A percentile compares a stretch with the other conserved stretches of the same genome.
phyloP scores from a whole-genome alignment of 306 rosid genomes.

The Erythrophleum fordii region DNA sequence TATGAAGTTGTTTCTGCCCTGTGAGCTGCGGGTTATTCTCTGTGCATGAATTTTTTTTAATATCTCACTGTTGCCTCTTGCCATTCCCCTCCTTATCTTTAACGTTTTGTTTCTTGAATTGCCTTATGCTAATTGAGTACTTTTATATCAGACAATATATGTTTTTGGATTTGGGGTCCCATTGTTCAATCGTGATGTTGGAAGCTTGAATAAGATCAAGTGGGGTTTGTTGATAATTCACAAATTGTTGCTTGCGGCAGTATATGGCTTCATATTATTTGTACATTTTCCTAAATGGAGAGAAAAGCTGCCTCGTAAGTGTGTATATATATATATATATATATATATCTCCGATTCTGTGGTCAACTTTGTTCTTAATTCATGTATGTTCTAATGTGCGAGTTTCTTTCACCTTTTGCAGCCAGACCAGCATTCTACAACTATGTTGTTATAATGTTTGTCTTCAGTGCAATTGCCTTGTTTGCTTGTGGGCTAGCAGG shows the following conservation, averaged over 20 bases:
- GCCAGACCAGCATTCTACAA: constrained; percentile 76
- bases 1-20: constrained; percentile 1
- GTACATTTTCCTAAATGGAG: constrained; percentile 79
- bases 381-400: constrained; percentile 26
- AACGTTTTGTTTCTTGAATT: background rate
- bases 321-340: no score
- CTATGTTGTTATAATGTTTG: constrained; percentile 66
- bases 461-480: constrained; percentile 46
- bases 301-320: constrained; percentile 80
- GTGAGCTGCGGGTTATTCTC: background rate
- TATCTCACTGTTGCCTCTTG: background rate
- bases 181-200: constrained; percentile 52
- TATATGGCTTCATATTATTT: constrained; percentile 76
- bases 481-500: constrained; percentile 68
- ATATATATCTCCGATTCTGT: background rate
- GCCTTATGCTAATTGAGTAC: constrained; percentile 27
- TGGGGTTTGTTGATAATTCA: constrained; percentile 79
- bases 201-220: constrained; percentile 44
- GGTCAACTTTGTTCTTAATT: constrained; percentile 8
- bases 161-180: constrained; percentile 81
- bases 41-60: background rate
- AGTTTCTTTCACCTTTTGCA: constrained; percentile 49
- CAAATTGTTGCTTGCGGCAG: constrained; percentile 60
- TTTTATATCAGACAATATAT: constrained; percentile 60
- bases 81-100: background rate